Evolutionary conservation across 345 rosid genomes (phyloP).

Genomic region (Aurinia saxatilis): DNA sequence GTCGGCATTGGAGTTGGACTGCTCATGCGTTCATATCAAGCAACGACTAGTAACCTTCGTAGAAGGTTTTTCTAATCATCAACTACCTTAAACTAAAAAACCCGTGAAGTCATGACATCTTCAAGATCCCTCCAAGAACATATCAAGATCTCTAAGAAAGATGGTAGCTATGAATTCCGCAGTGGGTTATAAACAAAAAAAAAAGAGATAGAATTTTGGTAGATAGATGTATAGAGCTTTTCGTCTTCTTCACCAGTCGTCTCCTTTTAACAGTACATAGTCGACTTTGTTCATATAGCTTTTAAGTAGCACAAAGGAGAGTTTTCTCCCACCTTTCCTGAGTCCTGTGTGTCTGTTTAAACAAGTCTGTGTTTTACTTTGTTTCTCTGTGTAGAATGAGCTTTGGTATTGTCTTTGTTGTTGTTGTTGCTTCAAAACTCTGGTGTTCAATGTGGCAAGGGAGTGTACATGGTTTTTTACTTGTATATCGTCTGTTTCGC

Average conservation of each 20-base stretch:
- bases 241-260: conserved; percentile 2
- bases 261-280: conserved; percentile 2
- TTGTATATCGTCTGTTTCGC: not conserved
- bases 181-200: not conserved
- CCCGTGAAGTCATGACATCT: not conserved
- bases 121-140: not conserved
- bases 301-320: conserved; percentile 11
- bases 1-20: conserved; percentile 90
- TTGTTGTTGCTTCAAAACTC: conserved; percentile 5
- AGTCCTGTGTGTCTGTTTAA: not conserved
- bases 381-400: conserved; percentile 7
- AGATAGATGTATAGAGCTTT: conserved; percentile 29
- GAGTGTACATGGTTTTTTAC: conserved; percentile 9
- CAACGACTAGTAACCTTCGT: conserved; percentile 87
- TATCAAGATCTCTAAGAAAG: not conserved
- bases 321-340: not conserved
- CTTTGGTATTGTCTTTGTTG: conserved; percentile 2
- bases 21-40: conserved; percentile 90
- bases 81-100: conserved; percentile 4
- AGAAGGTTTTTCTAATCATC: conserved; percentile 63
- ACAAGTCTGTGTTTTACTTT: conserved; percentile 10
- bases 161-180: not conserved
- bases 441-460: not conserved
- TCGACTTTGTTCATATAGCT: conserved; percentile 22
- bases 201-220: conserved; percentile 27